Percentiles rank a stretch among this genome's conserved stretches.
Evolutionary conservation across 75 land plant species (phyloP).

Genomic region (Selaginella tamariscina): DNA sequence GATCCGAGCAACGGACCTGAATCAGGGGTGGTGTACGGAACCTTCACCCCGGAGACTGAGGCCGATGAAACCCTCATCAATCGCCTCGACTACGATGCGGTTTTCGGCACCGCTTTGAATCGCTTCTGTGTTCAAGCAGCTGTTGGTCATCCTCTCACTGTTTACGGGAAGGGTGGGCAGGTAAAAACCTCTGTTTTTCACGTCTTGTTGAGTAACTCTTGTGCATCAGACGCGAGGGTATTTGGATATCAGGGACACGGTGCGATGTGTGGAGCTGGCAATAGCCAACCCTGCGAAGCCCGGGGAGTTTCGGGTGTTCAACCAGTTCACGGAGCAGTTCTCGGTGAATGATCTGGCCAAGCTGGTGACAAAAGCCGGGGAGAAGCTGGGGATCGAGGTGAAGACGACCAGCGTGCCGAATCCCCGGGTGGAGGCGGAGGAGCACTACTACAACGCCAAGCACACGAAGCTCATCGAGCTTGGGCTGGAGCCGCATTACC

Average conservation of each 20-base stretch:
- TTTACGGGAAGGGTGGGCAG: slow-evolving; percentile 98
- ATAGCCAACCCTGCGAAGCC: slow-evolving; percentile 76
- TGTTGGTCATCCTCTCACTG: slow-evolving; percentile 94
- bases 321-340: slow-evolving; percentile 97
- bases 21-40: slow-evolving; percentile 98
- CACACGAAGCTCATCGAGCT: slow-evolving; percentile 86
- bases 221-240: slow-evolving; percentile 56
- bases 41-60: slow-evolving; percentile 80
- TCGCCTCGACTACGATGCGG: slow-evolving; percentile 92
- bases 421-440: slow-evolving; percentile 96
- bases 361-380: slow-evolving; percentile 73
- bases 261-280: slow-evolving; percentile 91
- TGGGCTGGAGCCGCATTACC: slow-evolving; percentile 84
- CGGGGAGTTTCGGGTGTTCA: slow-evolving; percentile 95
- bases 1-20: slow-evolving; percentile 82
- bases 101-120: slow-evolving; percentile 97
- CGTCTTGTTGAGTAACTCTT: too few relatives aligned
- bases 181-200: slow-evolving; percentile 30
- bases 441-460: slow-evolving; percentile 98
- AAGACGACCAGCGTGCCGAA: slow-evolving; percentile 68
- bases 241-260: slow-evolving; percentile 92
- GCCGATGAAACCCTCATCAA: slow-evolving; percentile 85
- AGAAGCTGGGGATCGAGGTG: slow-evolving; percentile 84
- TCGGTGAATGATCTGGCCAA: slow-evolving; percentile 89
- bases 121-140: slow-evolving; percentile 98